A percentile compares a stretch with the other conserved stretches of the same genome.
These are phyloP conservation scores for Akanthomyces dipterigenus DNA, from an alignment of 2,329 filamentous ascomycete genomes.

Conservation along the genomic window DNA sequence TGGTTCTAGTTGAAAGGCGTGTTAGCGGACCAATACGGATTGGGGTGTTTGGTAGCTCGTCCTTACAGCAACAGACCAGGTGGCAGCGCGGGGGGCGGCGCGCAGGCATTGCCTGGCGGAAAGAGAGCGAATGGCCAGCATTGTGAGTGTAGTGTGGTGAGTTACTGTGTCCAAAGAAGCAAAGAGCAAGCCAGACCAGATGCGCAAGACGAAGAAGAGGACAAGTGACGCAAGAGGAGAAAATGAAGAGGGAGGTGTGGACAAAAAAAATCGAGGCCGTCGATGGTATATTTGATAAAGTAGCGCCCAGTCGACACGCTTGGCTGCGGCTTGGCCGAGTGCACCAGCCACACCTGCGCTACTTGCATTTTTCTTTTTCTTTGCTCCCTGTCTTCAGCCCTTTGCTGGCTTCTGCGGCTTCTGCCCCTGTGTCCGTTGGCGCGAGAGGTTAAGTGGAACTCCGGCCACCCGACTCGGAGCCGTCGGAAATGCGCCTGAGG, in stretches of 20 bases:
- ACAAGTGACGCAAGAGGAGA: constrained; percentile 16
- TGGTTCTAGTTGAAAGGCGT: constrained; percentile 33
- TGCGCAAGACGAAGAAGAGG: constrained; percentile 16
- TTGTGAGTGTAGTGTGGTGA: constrained; percentile 40
- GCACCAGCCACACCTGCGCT: constrained; percentile 10
- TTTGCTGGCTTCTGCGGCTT: constrained; percentile 2
- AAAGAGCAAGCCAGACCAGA: constrained; percentile 16
- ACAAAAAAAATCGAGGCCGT: constrained; percentile 16
- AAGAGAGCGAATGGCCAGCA: constrained; percentile 78
- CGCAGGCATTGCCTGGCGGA: constrained; percentile 73
- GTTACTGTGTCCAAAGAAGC: constrained; percentile 14
- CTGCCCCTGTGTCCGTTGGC: constrained; percentile 12
- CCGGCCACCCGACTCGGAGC: constrained; percentile 24
- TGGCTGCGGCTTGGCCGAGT: constrained; percentile 10
- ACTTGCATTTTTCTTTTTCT: neutral
- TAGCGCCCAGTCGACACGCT: constrained; percentile 1
- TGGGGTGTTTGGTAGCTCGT: constrained; percentile 9
- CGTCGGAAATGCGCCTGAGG: constrained; percentile 21
- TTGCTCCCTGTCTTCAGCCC: neutral
- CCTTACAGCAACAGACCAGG: constrained; percentile 31
- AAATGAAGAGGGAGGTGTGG: constrained; percentile 15
- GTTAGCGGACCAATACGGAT: neutral
- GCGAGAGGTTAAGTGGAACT: constrained; percentile 7
- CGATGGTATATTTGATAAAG: constrained; percentile 6
- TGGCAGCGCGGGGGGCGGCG: constrained; percentile 51